phyloP scores from a whole-genome alignment of 2,329 filamentous ascomycete genomes.

The Stemphylium vesicarium region DNA sequence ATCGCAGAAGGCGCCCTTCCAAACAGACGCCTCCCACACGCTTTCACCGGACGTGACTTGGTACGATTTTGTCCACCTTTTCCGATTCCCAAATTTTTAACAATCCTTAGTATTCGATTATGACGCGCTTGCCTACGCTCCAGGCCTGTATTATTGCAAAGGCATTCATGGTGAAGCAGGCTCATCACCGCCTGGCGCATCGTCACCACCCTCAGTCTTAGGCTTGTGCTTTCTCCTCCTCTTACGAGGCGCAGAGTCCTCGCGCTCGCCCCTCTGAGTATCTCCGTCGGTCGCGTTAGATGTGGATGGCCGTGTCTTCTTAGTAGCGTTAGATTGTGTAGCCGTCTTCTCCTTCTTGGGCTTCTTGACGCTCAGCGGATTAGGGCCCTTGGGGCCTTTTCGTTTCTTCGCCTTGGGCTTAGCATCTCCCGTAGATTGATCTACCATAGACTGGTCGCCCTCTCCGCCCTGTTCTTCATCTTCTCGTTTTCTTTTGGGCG shows the following conservation, averaged over 20 bases:
- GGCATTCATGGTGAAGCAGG: constrained; percentile 29
- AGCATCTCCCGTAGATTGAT: constrained; percentile 26
- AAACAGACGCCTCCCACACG: background rate
- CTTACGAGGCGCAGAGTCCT: constrained; percentile 42
- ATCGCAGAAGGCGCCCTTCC: background rate
- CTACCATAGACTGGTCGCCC: constrained; percentile 25
- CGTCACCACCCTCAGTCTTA: constrained; percentile 33
- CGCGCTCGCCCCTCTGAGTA: constrained; percentile 19
- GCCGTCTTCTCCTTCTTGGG: constrained; percentile 58
- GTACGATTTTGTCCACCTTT: background rate
- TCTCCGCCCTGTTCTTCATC: constrained; percentile 54
- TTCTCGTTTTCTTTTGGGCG: constrained; percentile 49
- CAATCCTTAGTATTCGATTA: constrained; percentile 14
- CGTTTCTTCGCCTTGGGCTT: constrained; percentile 57
- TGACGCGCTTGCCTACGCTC: constrained; percentile 6
- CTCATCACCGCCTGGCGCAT: constrained; percentile 22
- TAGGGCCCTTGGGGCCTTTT: constrained; percentile 71
- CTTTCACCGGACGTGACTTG: background rate
- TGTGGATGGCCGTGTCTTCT: constrained; percentile 19
- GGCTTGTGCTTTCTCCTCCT: constrained; percentile 50
- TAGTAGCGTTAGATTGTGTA: constrained; percentile 15
- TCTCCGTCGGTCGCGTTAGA: constrained; percentile 18
- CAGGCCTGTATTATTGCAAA: background rate
- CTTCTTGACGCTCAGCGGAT: constrained; percentile 75
- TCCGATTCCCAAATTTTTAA: background rate